Evolutionary conservation across 2,329 filamentous ascomycete species (phyloP).

Genomic region (Ilyonectria mors-panacis): DNA sequence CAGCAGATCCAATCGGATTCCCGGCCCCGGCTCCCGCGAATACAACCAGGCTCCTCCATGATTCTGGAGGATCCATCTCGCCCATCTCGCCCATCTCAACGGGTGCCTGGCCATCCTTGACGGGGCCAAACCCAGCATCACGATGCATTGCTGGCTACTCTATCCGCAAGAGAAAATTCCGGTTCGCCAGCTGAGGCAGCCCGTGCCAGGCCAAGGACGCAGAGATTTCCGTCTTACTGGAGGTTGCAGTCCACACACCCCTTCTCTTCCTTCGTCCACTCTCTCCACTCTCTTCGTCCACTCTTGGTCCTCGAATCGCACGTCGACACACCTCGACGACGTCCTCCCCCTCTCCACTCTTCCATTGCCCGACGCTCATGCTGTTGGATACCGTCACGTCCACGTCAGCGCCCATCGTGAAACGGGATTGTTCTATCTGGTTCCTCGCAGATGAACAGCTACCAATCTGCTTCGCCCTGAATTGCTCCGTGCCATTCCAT

Average conservation of each 20-base stretch:
- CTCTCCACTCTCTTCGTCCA: neutral
- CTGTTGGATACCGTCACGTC: slow-evolving; percentile 37
- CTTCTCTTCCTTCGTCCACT: neutral
- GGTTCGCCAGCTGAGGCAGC: slow-evolving; percentile 24
- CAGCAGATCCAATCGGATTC: slow-evolving; percentile 29
- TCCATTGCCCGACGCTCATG: slow-evolving; percentile 5
- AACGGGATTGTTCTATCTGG: slow-evolving; percentile 27
- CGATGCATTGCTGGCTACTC: slow-evolving; percentile 1
- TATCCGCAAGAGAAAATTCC: slow-evolving; percentile 13
- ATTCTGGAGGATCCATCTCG: slow-evolving; percentile 2
- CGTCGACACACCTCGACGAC: slow-evolving; percentile 23
- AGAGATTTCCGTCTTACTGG: slow-evolving; percentile 14
- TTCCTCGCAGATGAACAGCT: slow-evolving; percentile 20
- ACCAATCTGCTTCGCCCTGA: slow-evolving; percentile 8
- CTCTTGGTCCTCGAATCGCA: slow-evolving; percentile 15
- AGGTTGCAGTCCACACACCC: neutral
- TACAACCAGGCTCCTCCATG: slow-evolving; percentile 11
- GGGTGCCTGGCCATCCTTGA: slow-evolving; percentile 15
- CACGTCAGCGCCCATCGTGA: slow-evolving; percentile 42
- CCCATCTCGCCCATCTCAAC: slow-evolving; percentile 14
- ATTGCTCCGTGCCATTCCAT: neutral
- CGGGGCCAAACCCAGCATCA: slow-evolving; percentile 3
- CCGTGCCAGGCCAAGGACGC: neutral
- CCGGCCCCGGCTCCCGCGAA: slow-evolving; percentile 15
- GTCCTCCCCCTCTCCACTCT: slow-evolving; percentile 4